Conservation (phyloP, 2,329 filamentous ascomycete species). For the Talaromyces sp. region DNA sequence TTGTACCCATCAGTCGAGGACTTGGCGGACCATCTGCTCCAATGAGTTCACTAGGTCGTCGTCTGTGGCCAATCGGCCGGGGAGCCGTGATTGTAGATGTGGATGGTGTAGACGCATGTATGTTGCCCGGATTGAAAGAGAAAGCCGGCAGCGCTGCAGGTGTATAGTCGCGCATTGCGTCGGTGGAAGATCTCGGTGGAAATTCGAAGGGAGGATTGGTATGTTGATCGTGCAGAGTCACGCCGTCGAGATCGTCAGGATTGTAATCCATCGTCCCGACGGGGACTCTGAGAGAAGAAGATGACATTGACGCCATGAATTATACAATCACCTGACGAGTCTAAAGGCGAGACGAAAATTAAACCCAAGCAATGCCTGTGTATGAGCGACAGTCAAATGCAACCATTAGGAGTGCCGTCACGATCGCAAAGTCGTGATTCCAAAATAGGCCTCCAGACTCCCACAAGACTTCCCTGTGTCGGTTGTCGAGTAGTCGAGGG, state of each 20-base stretch:
- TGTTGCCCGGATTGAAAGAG: conserved; percentile 36
- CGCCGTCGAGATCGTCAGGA: conserved; percentile 11
- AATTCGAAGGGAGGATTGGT: conserved; percentile 16
- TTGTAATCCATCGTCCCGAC: conserved; percentile 17
- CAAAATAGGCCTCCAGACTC: conserved; percentile 17
- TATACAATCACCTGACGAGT: neutral
- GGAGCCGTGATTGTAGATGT: conserved; percentile 53
- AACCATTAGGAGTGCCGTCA: neutral
- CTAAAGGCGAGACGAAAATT: neutral
- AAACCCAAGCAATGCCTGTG: neutral
- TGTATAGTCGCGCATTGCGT: conserved; percentile 33
- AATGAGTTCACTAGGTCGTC: conserved; percentile 82
- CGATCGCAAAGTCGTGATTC: neutral
- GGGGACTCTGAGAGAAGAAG: conserved; percentile 2
- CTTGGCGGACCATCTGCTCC: conserved; percentile 57
- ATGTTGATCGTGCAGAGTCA: neutral
- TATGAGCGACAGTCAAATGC: neutral
- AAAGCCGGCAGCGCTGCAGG: conserved; percentile 36
- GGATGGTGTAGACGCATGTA: conserved; percentile 45
- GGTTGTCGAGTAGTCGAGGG: conserved; percentile 11
- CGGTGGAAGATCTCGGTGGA: conserved; percentile 9
- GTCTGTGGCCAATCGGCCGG: conserved; percentile 60
- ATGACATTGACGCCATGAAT: conserved; percentile 13
- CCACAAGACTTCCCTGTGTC: conserved; percentile 11
- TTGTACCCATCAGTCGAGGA: conserved; percentile 61